Evolutionary conservation across 139 green algal species (phyloP).

Genomic region (Coccomyxa sp.): DNA sequence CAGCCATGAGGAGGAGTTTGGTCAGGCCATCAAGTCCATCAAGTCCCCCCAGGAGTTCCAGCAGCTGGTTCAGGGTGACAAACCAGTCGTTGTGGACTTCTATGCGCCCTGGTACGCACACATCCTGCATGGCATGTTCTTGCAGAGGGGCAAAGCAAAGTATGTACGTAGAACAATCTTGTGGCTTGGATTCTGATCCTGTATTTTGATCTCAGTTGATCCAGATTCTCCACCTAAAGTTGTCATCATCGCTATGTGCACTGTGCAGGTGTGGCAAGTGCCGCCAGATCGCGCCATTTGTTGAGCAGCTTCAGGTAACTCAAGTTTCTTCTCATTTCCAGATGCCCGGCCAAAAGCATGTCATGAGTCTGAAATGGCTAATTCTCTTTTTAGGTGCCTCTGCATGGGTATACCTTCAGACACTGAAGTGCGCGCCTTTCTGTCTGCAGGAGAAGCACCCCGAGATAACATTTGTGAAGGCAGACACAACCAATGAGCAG

Average conservation of each 20-base stretch:
- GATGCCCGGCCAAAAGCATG: background rate
- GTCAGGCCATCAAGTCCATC: background rate
- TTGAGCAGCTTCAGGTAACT: slow-evolving; percentile 55
- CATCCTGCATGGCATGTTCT: background rate
- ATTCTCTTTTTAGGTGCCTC: background rate
- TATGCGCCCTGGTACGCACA: slow-evolving; percentile 6
- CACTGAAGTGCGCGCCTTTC: background rate
- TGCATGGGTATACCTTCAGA: background rate
- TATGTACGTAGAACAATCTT: background rate
- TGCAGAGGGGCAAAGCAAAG: background rate
- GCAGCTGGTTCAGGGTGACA: background rate
- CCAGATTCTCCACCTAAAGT: slow-evolving; percentile 4
- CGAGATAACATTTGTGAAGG: slow-evolving; percentile 60
- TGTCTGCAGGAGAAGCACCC: slow-evolving; percentile 48
- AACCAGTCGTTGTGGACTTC: background rate
- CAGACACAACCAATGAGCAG: slow-evolving; percentile 64
- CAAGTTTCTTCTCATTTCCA: background rate
- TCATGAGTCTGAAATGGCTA: background rate
- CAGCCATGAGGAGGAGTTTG: background rate
- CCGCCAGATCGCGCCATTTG: slow-evolving; percentile 61
- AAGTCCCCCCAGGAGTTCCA: background rate
- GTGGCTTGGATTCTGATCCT: background rate
- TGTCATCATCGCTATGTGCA: background rate
- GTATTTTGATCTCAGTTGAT: slow-evolving; percentile 3
- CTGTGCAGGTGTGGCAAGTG: slow-evolving; percentile 55